Conservation (phyloP, 2,329 filamentous ascomycete genomes). For the Fonsecaea multimorphosa region DNA sequence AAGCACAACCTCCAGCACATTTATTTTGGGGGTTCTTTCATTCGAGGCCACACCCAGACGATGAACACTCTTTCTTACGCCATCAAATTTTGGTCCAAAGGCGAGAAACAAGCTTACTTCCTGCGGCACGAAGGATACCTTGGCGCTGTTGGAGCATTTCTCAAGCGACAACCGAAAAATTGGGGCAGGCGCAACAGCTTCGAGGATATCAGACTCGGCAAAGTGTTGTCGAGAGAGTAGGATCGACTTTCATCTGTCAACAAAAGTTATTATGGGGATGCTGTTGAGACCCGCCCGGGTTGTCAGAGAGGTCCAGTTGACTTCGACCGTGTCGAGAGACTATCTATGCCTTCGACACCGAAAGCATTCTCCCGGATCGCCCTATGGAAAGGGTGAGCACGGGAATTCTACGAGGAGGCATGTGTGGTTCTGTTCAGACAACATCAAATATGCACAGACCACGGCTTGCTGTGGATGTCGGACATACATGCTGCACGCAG, state of each 20-base stretch:
- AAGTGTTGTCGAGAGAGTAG: constrained; percentile 34
- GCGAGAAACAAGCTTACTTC: constrained; percentile 93
- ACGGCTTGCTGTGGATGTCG: background rate
- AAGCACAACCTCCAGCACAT: constrained; percentile 90
- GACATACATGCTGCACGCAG: background rate
- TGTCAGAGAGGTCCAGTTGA: background rate
- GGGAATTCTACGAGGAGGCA: background rate
- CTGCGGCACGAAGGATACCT: constrained; percentile 94
- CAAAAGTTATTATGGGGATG: background rate
- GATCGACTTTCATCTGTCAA: background rate
- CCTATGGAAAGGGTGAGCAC: background rate
- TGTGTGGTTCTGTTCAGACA: background rate
- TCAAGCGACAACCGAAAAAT: constrained; percentile 86
- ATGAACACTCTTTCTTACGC: constrained; percentile 98
- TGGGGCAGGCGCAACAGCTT: constrained; percentile 87
- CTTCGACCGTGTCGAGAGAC: background rate
- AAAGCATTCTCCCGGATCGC: background rate
- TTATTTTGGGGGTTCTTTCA: constrained; percentile 97
- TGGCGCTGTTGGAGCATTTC: constrained; percentile 89
- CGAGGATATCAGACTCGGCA: constrained; percentile 54
- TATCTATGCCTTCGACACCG: background rate
- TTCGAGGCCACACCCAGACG: constrained; percentile 92
- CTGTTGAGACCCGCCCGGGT: background rate
- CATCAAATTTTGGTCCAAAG: constrained; percentile 97
- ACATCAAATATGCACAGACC: background rate